phyloP scores from a whole-genome alignment of 768 basidiomycete genomes.

The Lyophyllum shimeji region DNA sequence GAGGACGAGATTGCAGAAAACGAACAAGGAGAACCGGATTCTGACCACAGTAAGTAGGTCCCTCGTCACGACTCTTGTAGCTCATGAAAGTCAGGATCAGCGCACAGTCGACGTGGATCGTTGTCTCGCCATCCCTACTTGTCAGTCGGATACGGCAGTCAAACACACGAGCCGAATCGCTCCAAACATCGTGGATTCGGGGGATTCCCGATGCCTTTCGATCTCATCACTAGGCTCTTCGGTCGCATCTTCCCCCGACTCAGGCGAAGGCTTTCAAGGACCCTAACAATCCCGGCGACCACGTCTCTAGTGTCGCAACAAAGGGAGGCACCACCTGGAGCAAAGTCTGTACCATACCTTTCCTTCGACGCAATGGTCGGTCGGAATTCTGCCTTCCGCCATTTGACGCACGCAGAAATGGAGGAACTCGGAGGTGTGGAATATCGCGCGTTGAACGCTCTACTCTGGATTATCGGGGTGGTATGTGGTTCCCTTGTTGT shows the following conservation, averaged over 20 bases:
- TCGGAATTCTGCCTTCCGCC: conserved; percentile 71
- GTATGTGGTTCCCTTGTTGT: conserved; percentile 45
- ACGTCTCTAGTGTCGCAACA: conserved; percentile 53
- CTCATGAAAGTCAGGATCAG: conserved; percentile 13
- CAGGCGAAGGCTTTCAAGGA: conserved; percentile 57
- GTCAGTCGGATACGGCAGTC: conserved; percentile 18
- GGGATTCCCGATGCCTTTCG: conserved; percentile 72
- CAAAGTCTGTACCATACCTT: conserved; percentile 72
- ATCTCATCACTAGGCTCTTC: conserved; percentile 51
- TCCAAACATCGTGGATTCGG: conserved; percentile 56
- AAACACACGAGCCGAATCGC: conserved; percentile 18
- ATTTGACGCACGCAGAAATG: conserved; percentile 74
- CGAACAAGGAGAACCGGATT: conserved; percentile 5
- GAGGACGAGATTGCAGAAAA: conserved; percentile 15
- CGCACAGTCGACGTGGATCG: conserved; percentile 16
- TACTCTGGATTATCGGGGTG: conserved; percentile 76
- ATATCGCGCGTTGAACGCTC: conserved; percentile 77
- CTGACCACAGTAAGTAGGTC: conserved; percentile 17
- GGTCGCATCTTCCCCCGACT: conserved; percentile 62
- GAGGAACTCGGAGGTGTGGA: conserved; percentile 95
- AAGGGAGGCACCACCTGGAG: conserved; percentile 37
- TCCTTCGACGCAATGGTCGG: conserved; percentile 85
- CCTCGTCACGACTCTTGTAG: neutral
- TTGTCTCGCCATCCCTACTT: conserved; percentile 21
- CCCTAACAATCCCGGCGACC: conserved; percentile 74